Percentiles rank a stretch among this genome's conserved stretches.
These are phyloP conservation scores for Neofusicoccum parvum DNA, from an alignment of 2,329 filamentous ascomycete genomes.

Conservation along the genomic window DNA sequence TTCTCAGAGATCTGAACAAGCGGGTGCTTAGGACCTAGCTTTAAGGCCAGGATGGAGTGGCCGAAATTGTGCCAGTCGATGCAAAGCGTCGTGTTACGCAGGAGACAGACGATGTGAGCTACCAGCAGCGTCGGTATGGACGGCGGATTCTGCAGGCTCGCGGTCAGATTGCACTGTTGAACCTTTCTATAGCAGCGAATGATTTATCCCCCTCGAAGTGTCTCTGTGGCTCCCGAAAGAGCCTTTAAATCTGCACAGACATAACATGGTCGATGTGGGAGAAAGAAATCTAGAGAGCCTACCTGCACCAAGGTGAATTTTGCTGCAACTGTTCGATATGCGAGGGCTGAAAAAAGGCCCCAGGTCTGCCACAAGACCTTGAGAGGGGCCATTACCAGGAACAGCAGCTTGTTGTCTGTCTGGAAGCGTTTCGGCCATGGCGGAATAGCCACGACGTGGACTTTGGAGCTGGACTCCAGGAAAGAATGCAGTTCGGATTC, in stretches of 20 bases:
- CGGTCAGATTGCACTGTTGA: background rate
- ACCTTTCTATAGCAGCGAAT: background rate
- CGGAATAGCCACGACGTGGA: slow-evolving; percentile 71
- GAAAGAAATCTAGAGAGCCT: background rate
- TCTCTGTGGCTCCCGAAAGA: too few relatives aligned
- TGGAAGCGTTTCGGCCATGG: slow-evolving; percentile 68
- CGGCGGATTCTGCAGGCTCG: slow-evolving; percentile 73
- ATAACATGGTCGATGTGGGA: background rate
- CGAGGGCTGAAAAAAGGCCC: slow-evolving; percentile 70
- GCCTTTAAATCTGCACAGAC: too few relatives aligned
- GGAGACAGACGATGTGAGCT: slow-evolving; percentile 69
- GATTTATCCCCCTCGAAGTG: too few relatives aligned
- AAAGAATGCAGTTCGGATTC: slow-evolving; percentile 83
- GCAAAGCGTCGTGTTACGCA: slow-evolving; percentile 79
- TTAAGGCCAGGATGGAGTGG: slow-evolving; percentile 82
- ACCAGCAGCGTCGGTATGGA: slow-evolving; percentile 88
- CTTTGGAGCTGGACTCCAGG: slow-evolving; percentile 66
- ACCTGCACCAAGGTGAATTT: slow-evolving; percentile 86
- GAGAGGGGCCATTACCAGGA: slow-evolving; percentile 75
- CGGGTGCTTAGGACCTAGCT: slow-evolving; percentile 65
- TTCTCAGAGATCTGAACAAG: slow-evolving; percentile 75
- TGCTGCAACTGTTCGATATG: slow-evolving; percentile 72
- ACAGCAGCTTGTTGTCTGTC: slow-evolving; percentile 70
- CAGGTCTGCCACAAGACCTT: slow-evolving; percentile 85
- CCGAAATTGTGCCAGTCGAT: slow-evolving; percentile 99